These are phyloP conservation scores for Parastagonospora nodorum DNA, from an alignment of 2,329 filamentous ascomycete genomes.

Conservation along the genomic window DNA sequence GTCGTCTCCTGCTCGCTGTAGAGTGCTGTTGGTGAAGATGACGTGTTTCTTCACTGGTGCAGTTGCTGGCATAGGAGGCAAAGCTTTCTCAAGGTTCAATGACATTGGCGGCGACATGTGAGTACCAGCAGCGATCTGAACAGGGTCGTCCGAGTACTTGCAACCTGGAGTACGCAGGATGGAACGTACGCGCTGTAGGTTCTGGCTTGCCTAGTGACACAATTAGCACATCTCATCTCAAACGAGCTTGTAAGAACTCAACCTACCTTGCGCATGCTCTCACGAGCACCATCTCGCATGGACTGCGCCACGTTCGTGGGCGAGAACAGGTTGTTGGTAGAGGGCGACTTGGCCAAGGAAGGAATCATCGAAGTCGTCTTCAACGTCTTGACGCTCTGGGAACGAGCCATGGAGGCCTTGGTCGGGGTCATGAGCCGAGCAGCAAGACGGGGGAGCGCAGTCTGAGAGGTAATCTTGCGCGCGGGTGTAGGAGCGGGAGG, in stretches of 20 bases:
- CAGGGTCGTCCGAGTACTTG: slow-evolving; percentile 63
- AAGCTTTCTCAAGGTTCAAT: slow-evolving; percentile 55
- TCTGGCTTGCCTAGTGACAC: slow-evolving; percentile 42
- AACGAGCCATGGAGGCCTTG: slow-evolving; percentile 71
- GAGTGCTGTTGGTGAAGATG: slow-evolving; percentile 75
- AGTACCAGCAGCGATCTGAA: slow-evolving; percentile 65
- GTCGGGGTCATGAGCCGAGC: slow-evolving; percentile 73
- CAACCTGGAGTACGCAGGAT: slow-evolving; percentile 66
- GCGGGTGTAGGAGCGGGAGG: slow-evolving; percentile 24
- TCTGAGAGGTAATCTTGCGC: slow-evolving; percentile 36
- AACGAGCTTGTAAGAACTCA: neutral
- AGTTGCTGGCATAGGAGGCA: slow-evolving; percentile 63
- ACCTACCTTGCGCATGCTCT: slow-evolving; percentile 39
- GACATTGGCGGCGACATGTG: slow-evolving; percentile 54
- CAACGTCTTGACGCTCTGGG: slow-evolving; percentile 56
- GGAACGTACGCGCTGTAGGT: slow-evolving; percentile 63
- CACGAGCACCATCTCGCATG: slow-evolving; percentile 45
- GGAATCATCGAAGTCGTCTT: slow-evolving; percentile 59
- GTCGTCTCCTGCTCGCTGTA: slow-evolving; percentile 48
- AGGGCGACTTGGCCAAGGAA: slow-evolving; percentile 57
- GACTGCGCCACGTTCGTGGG: slow-evolving; percentile 38
- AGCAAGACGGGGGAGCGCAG: slow-evolving; percentile 56
- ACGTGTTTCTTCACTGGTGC: slow-evolving; percentile 79
- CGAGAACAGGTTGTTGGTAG: slow-evolving; percentile 56
- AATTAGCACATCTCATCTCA: neutral